Conservation (phyloP, 805 yeast genomes). For the Starmerella davenportii region DNA sequence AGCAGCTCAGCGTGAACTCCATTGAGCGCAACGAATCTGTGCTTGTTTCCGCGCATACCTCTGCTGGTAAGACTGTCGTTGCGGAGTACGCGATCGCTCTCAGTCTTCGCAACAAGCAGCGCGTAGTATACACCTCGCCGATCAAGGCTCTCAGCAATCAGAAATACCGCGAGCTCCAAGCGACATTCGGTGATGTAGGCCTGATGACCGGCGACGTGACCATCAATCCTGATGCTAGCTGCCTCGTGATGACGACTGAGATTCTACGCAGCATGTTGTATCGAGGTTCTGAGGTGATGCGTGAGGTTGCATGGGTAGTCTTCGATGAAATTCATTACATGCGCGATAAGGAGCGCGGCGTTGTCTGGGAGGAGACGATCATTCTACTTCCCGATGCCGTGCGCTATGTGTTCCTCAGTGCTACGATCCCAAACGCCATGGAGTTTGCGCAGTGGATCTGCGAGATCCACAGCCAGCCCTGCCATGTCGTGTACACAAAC, state of each 20-base stretch:
- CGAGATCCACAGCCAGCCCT: conserved; percentile 85
- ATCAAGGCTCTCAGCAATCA: conserved; percentile 90
- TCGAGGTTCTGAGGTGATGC: conserved; percentile 92
- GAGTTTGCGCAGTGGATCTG: conserved; percentile 98
- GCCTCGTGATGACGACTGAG: conserved; percentile 97
- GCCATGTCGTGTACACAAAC: conserved; percentile 96
- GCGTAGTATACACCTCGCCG: conserved; percentile 90
- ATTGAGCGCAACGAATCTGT: conserved; percentile 90
- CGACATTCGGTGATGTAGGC: conserved; percentile 94
- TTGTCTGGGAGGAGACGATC: conserved; percentile 98
- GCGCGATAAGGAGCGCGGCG: conserved; percentile 97
- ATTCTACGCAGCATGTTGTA: conserved; percentile 92
- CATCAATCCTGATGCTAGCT: conserved; percentile 93
- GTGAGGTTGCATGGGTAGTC: conserved; percentile 98
- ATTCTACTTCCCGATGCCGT: conserved; percentile 91
- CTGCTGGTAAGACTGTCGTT: conserved; percentile 94
- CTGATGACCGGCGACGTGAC: conserved; percentile 98
- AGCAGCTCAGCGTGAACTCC: conserved; percentile 89
- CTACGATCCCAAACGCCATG: conserved; percentile 95
- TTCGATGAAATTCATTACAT: conserved; percentile 97
- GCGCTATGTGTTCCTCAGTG: conserved; percentile 80
- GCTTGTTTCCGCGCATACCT: conserved; percentile 90
- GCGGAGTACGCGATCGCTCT: conserved; percentile 96
- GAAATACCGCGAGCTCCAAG: conserved; percentile 76
- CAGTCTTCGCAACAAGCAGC: conserved; percentile 73